These are phyloP conservation scores for Puccinia horiana DNA, from an alignment of 1,284 basidiomycete genomes.

Conservation along the genomic window DNA sequence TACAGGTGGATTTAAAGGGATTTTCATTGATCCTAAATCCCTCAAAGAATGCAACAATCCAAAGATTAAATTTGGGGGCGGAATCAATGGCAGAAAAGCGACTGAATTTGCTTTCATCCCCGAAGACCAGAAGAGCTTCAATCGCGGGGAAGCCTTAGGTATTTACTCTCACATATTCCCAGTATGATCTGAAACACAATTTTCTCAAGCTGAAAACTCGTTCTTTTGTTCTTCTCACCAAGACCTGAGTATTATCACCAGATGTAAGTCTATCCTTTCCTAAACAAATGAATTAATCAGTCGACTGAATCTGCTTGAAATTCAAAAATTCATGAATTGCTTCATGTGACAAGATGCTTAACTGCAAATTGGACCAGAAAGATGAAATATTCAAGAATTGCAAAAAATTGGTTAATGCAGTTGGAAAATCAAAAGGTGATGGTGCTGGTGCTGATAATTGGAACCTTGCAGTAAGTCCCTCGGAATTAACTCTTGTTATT, in stretches of 20 bases:
- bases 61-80: constrained; percentile 9
- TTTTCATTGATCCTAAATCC: background rate
- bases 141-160: constrained; percentile 3
- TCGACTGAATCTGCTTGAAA: background rate
- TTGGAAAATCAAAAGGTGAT: constrained; percentile 20
- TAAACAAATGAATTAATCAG: background rate
- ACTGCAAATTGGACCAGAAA: background rate
- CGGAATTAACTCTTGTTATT: background rate
- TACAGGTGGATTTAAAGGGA: background rate
- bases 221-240: background rate
- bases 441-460: constrained; percentile 37
- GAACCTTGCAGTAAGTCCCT: constrained; percentile 27
- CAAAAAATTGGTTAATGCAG: background rate
- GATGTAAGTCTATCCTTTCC: background rate
- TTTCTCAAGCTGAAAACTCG: background rate
- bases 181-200: background rate
- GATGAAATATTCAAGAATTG: constrained; percentile 11
- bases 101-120: constrained; percentile 15
- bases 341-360: constrained; percentile 18
- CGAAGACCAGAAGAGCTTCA: background rate
- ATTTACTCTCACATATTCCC: background rate
- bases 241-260: constrained; percentile 32
- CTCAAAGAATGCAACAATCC: constrained; percentile 18
- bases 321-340: background rate
- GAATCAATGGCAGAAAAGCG: background rate